A percentile compares a stretch with the other conserved stretches of the same genome.
These are phyloP conservation scores for Candida coquimbonensis DNA, from an alignment of 805 yeast genomes.

Conservation along the genomic window DNA sequence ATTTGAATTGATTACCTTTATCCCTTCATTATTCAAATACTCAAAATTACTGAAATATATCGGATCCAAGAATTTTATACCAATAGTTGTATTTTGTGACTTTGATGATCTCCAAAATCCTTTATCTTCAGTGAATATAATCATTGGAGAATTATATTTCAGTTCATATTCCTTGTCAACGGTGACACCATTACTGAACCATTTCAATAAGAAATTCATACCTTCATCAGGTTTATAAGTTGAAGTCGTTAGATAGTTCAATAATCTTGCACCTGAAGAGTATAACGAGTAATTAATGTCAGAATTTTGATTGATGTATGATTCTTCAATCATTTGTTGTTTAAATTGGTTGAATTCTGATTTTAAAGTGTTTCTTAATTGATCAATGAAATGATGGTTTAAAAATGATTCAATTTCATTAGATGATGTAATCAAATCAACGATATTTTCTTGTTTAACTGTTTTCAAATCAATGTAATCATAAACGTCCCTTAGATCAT, in stretches of 20 bases:
- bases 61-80: constrained; percentile 32
- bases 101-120: constrained; percentile 21
- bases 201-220: not conserved
- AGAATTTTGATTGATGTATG: not conserved
- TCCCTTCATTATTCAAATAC: constrained; percentile 31
- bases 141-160: constrained; percentile 13
- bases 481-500: no score
- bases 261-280: constrained; percentile 30
- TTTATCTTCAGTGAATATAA: constrained; percentile 14
- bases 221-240: constrained; percentile 21
- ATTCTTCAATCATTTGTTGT: not conserved
- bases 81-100: constrained; percentile 18
- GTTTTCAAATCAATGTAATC: no score
- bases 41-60: constrained; percentile 29
- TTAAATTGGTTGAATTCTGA: constrained; percentile 17
- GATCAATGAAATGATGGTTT: constrained; percentile 7
- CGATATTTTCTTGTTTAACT: no score
- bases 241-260: constrained; percentile 29
- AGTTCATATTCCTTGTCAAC: not conserved
- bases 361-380: no score
- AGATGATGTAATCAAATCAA: constrained; percentile 1
- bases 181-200: not conserved
- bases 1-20: constrained; percentile 32
- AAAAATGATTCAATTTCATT: constrained; percentile 14
- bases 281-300: constrained; percentile 29